phyloP scores from a whole-genome alignment of 169 alveolate genomes.

The Cyclospora cayetanensis region DNA sequence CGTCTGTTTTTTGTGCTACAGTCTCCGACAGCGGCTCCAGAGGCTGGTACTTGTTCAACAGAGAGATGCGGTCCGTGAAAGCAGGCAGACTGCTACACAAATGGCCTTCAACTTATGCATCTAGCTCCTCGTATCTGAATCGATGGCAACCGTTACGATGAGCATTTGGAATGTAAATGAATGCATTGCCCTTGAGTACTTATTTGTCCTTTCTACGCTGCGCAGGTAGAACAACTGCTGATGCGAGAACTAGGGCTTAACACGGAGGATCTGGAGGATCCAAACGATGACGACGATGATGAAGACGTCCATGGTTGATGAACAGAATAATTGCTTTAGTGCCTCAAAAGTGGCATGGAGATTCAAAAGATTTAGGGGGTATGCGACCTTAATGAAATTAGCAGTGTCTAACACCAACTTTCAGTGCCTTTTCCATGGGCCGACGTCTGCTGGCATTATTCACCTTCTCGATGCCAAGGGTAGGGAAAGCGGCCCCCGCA shows the following conservation, averaged over 20 bases:
- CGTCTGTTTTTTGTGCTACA: not conserved
- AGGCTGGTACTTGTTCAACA: slow-evolving; percentile 62
- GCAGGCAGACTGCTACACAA: too few relatives aligned
- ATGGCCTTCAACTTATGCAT: too few relatives aligned
- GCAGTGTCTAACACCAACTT: too few relatives aligned
- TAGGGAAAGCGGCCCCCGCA: too few relatives aligned
- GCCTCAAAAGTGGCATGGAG: not conserved
- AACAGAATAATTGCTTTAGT: not conserved
- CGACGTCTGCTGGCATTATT: too few relatives aligned
- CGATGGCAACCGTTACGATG: too few relatives aligned
- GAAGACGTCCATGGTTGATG: slow-evolving; percentile 25
- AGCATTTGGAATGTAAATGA: too few relatives aligned
- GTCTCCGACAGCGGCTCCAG: slow-evolving; percentile 55
- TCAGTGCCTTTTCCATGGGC: too few relatives aligned
- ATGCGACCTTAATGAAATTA: not conserved
- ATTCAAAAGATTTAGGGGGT: not conserved
- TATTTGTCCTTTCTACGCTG: too few relatives aligned
- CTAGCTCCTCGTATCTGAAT: too few relatives aligned
- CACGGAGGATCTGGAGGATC: slow-evolving; percentile 45
- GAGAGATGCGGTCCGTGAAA: slow-evolving; percentile 22
- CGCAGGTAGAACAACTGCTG: slow-evolving; percentile 42
- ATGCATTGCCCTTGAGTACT: too few relatives aligned
- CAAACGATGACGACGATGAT: slow-evolving; percentile 43
- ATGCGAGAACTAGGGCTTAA: slow-evolving; percentile 63
- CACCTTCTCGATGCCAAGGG: too few relatives aligned